Conservation (phyloP, 2,329 filamentous ascomycete genomes). For the Trichoderma breve region DNA sequence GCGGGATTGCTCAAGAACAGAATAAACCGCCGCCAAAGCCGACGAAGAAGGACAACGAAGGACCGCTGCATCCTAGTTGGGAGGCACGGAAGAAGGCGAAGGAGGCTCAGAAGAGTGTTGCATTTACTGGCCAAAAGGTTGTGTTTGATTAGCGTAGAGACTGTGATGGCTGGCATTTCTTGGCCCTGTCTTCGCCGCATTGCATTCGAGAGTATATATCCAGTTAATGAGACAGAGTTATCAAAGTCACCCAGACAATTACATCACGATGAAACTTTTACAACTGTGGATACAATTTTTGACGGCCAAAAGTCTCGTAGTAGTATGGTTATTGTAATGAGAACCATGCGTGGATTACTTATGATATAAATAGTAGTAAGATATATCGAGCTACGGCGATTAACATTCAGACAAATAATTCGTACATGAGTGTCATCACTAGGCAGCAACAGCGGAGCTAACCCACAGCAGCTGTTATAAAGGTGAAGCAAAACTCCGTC, state of each 20-base stretch:
- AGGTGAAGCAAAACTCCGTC: background rate
- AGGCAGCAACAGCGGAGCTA: slow-evolving; percentile 7
- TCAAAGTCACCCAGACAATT: background rate
- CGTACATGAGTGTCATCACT: background rate
- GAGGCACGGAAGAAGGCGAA: slow-evolving; percentile 28
- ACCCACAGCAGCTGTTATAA: background rate
- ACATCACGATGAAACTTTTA: background rate
- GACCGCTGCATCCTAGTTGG: slow-evolving; percentile 49
- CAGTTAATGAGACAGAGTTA: background rate
- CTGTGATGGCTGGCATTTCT: background rate
- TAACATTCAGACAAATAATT: background rate
- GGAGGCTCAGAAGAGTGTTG: slow-evolving; percentile 23
- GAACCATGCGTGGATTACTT: background rate
- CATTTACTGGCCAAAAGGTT: slow-evolving; percentile 27
- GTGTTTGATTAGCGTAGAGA: slow-evolving; percentile 26
- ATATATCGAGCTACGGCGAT: background rate
- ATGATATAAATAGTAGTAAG: background rate
- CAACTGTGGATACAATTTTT: background rate
- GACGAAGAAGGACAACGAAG: slow-evolving; percentile 47
- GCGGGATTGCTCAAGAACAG: slow-evolving; percentile 6
- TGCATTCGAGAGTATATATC: background rate
- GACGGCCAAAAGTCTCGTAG: background rate
- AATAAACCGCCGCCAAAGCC: slow-evolving; percentile 30
- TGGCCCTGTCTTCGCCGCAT: background rate
- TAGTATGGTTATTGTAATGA: background rate